A percentile compares a stretch with the other conserved stretches of the same genome.
phyloP scores from a whole-genome alignment of 257 asterid genomes.

The Handroanthus guayacan region DNA sequence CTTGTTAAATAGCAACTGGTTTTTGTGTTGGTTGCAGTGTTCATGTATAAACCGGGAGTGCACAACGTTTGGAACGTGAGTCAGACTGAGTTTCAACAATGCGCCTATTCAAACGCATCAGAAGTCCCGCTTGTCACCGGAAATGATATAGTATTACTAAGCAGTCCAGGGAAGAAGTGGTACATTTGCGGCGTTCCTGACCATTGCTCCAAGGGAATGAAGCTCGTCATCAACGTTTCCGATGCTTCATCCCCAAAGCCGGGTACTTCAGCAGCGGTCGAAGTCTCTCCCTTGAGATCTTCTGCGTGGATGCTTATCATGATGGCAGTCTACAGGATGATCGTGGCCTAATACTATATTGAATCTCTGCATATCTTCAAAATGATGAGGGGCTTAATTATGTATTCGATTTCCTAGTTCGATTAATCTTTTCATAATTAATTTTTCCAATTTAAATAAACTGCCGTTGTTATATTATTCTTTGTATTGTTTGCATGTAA shows the following conservation, averaged over 20 bases:
- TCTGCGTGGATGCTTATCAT: too few relatives aligned
- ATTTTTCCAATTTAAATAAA: too few relatives aligned
- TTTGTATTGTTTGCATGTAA: too few relatives aligned
- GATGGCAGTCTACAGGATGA: too few relatives aligned
- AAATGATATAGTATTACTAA: conserved; percentile 37
- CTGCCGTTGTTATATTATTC: too few relatives aligned
- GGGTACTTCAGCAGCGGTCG: neutral
- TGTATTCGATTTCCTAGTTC: too few relatives aligned
- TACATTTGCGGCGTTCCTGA: conserved; percentile 38
- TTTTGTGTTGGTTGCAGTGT: conserved; percentile 39
- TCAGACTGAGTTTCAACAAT: conserved; percentile 4
- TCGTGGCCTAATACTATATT: too few relatives aligned
- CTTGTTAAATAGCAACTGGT: too few relatives aligned
- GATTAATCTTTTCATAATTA: too few relatives aligned
- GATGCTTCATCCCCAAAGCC: neutral
- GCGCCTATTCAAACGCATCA: neutral
- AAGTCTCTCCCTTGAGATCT: too few relatives aligned
- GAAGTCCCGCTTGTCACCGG: conserved; percentile 23
- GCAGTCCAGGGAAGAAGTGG: conserved; percentile 48
- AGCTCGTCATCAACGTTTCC: conserved; percentile 31
- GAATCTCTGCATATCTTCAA: too few relatives aligned
- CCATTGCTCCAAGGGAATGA: conserved; percentile 49
- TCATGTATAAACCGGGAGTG: conserved; percentile 40
- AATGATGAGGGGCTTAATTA: too few relatives aligned
- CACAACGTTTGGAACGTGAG: conserved; percentile 41